Base-by-base conservation (phyloP, 371 early-diverging fungal genomes). In the Furculomyces boomerangus region DNA sequence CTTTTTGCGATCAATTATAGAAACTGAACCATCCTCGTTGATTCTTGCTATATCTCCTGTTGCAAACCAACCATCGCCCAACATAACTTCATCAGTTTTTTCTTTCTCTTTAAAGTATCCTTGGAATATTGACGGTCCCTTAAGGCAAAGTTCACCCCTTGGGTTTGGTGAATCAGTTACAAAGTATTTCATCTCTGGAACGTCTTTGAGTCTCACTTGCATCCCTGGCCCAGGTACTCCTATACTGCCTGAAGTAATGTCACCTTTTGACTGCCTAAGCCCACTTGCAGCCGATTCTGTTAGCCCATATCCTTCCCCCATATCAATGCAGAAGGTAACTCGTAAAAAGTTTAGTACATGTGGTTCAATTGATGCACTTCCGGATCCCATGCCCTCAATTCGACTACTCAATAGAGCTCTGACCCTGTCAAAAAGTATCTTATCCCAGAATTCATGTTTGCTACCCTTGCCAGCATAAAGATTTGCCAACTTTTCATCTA, bases 21-120 rank as follows among this genome's bases (percentile, higher is more conserved):
- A 68, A 16, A 91, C 55, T 7, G 65, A 58, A 46, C 84, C 87
- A 32, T 78, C 72, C n/a, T 65, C 66, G 65, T 84, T 81, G 67
- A 88, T 74, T 60, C 72, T 60, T 48, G 90, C 98, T 59, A 99
- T 80, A 73, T 99, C 99, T 52, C 99, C 99, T 20, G 96, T 93
- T 58, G 81, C 80, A 35, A 87, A 70, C 93, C 90, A 93, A 14
- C 88, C 88, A 37, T 86, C 79, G 22, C 67, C 69, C 52, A 79
- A 78, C 45, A 92, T 67, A 2, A 78, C 65, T 60, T 90, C 88
- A 24, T 67, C 71, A 3, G 97, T 95, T 71, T 83, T 83, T 44
- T 83, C 79, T 2, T 79, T 81, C 20, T 77, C 67, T 66, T 94
- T 90, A 71, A 78, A 86, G 64, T 89, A 95, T 26, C 87, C 90